Base-by-base conservation (phyloP, 164 flowering plant genomes). In the Umbilicus rupestris region DNA sequence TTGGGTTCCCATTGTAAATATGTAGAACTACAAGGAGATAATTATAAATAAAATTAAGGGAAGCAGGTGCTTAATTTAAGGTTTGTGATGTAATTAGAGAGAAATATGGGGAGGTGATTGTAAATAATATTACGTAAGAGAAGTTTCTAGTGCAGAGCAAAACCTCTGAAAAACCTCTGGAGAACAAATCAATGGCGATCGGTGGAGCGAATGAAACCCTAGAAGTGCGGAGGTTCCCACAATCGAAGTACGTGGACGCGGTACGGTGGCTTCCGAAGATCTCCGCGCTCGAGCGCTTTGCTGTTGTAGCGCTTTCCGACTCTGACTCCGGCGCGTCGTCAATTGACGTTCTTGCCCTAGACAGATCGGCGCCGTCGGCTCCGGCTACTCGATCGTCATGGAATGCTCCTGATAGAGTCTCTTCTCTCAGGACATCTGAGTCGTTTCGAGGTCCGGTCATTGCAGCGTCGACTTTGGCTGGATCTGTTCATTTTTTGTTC, bases 181-280 rank as follows among this genome's bases (percentile, higher is more conserved):
- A n/a, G n/a, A n/a, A n/a, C n/a, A 35, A 35, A 70, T 35, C 63
- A 74, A 81, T 81, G 81, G 80, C 83, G 41, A 63, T 62, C 1
- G 11, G 57, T 62, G 24, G n/a, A 72, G 12, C 57, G 16, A 60
- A 63, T 24, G 39, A 66, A 5, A 39, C 72, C 59, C 66, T 78
- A 29, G 74, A 82, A 71, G 70, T 87, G 74, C 81, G 82, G 72
- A 79, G 79, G n/a, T 62, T 88, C 59, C 91, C 89, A 0, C 96
- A 82, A 60, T 67, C 79, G 68, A 78, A 80, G 35, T 90, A 86
- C 84, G 67, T 93, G 41, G 96, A 93, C 74, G 81, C 81, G 33
- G 71, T 90, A 20, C 83, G 90, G 0, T 93, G 90, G 87, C 77
- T 90, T 11, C 82, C 97, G 0, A 79, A 82, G 14, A 72, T 77